A percentile compares a stretch with the other conserved stretches of the same genome.
These are phyloP conservation scores for Actinomucor elegans DNA, from an alignment of 371 early-diverging fungal genomes.

Conservation along the genomic window DNA sequence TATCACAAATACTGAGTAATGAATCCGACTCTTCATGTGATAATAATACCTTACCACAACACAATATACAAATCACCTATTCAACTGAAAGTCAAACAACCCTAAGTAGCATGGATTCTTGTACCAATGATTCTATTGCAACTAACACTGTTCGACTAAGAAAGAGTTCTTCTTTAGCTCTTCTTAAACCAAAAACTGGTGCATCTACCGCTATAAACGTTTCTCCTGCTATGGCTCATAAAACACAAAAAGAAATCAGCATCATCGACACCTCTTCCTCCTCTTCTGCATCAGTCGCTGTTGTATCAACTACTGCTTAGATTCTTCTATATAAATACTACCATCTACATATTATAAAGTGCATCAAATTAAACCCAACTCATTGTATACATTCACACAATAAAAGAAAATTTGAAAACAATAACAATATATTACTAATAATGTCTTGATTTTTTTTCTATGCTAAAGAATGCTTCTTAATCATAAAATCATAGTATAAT, in stretches of 20 bases:
- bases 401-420: no score
- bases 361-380: no score
- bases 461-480: no score
- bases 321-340: no score
- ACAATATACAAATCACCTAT: conserved; percentile 10
- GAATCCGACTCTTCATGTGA: no score
- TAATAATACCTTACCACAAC: no score
- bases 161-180: conserved; percentile 22
- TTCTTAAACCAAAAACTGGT: conserved; percentile 19
- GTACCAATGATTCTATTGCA: background rate
- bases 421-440: no score
- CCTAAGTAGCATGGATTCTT: background rate
- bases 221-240: conserved; percentile 24
- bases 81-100: conserved; percentile 1
- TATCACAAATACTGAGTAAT: conserved; percentile 2
- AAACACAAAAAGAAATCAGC: conserved; percentile 1
- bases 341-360: no score
- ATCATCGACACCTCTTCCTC: background rate
- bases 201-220: conserved; percentile 28
- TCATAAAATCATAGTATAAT: no score
- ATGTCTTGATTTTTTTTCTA: no score
- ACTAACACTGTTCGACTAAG: background rate
- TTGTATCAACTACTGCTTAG: no score
- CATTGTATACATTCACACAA: no score
- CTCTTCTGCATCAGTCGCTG: background rate